Base-by-base conservation (phyloP, 306 rosid species). In the Erythrophleum fordii region DNA sequence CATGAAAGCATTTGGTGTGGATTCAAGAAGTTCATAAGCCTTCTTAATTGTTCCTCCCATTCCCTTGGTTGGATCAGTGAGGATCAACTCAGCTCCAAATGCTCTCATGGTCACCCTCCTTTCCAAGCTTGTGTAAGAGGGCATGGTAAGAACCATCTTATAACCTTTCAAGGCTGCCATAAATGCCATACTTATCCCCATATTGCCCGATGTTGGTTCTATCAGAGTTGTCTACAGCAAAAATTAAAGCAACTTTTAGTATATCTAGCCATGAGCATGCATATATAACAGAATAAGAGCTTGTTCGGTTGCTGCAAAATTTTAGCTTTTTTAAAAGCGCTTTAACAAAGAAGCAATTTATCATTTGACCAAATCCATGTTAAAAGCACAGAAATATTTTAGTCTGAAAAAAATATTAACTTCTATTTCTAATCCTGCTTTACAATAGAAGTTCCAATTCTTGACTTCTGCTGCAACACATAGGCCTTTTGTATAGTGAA, bases 111-210 rank as follows among this genome's bases (percentile, higher is more conserved):
- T 82, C 72, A 91, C 95, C 81, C 92, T 89, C 65, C 95, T 87
- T 80, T 91, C 95, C 87, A 91, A 85, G 84, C 91, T 91, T 49
- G 95, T 91, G 77, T 91, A 91, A 56, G 93, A 91, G 11, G 95
- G 95, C 95, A 91, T 89, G 34, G 95, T 91, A 39, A 91, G 48
- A 13, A 91, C 88, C 90, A 87, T 82, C 55, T 84, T 91, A 75
- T 91, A 91, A 35, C 93, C 95, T 78, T 76, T 91, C 86, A 91
- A 25, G 45, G 95, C 91, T 1, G 95, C 91, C 67, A 91, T 84
- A 76, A 91, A 91, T 6, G 95, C 93, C 95, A 91, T 82, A 56
- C 95, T 91, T 44, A 91, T 91, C 16, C 95, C 95, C 95, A 91
- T 91, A 34, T 91, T 91, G 71, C 95, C 95, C 3, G 95, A 91